phyloP scores from a whole-genome alignment of 257 asterid genomes.

The Verbascum thapsus region DNA sequence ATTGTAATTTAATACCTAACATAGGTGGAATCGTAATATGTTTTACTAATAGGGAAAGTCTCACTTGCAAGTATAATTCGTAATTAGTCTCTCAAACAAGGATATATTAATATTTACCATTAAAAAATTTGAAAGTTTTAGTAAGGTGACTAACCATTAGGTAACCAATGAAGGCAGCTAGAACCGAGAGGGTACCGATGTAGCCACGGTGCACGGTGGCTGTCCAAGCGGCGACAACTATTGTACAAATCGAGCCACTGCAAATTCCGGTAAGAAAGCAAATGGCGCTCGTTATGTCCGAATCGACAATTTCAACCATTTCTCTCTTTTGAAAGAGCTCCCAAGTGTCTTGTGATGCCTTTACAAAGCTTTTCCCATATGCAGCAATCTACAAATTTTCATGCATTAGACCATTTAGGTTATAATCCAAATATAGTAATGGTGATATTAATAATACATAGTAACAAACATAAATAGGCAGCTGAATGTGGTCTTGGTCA shows the following conservation, averaged over 20 bases:
- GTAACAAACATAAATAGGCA: no score
- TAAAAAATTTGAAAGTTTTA: background rate
- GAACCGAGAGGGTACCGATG: conserved; percentile 67
- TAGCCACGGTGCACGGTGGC: conserved; percentile 61
- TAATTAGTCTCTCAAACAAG: no score
- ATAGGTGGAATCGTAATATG: no score
- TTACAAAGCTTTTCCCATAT: conserved; percentile 81
- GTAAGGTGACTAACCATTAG: conserved; percentile 65
- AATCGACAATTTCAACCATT: conserved; percentile 78
- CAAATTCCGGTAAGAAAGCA: conserved; percentile 93
- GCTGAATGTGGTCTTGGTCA: no score
- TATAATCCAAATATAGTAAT: no score
- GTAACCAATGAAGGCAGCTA: conserved; percentile 87
- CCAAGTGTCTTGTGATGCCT: conserved; percentile 96
- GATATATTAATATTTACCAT: no score
- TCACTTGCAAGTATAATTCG: no score
- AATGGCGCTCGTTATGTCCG: conserved; percentile 89
- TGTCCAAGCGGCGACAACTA: conserved; percentile 86
- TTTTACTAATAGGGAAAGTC: no score
- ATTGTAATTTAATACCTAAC: no score
- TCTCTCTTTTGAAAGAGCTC: conserved; percentile 75
- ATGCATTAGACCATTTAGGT: no score
- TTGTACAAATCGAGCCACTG: conserved; percentile 87
- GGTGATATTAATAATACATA: no score
- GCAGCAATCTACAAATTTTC: conserved; percentile 99